phyloP scores from a whole-genome alignment of 306 rosid species.

The Arachis hypogaea region DNA sequence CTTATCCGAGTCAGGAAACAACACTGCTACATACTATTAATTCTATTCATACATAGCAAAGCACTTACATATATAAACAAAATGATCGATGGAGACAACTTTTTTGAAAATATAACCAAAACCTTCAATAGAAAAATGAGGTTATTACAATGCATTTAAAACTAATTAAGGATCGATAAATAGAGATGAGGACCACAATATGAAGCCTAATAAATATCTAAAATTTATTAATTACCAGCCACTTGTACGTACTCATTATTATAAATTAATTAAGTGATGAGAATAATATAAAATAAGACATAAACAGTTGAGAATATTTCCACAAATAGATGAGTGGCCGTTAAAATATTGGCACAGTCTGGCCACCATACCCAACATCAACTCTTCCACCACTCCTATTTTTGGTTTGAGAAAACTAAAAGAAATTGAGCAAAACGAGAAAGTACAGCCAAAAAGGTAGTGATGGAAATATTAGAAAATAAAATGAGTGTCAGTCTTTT shows the following conservation, averaged over 20 bases:
- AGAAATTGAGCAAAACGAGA: background rate
- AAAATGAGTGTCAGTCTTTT: constrained; percentile 3
- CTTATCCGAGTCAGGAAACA: background rate
- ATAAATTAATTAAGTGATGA: background rate
- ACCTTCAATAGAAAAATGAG: constrained; percentile 21
- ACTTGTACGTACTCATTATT: background rate
- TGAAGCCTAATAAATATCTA: constrained; percentile 44
- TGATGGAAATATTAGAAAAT: background rate
- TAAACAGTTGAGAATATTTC: constrained; percentile 21
- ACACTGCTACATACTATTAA: background rate
- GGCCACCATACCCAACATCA: constrained; percentile 34
- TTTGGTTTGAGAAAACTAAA: background rate
- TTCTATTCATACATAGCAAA: constrained; percentile 11
- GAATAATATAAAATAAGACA: constrained; percentile 22
- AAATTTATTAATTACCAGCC: constrained; percentile 8
- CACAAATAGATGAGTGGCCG: constrained; percentile 30
- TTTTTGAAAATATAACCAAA: constrained; percentile 26
- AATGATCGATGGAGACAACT: constrained; percentile 2
- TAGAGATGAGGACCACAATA: too few species aligned
- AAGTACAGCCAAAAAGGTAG: background rate
- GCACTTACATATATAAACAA: background rate
- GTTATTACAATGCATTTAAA: background rate
- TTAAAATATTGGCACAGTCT: constrained; percentile 31
- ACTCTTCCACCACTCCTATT: constrained; percentile 23
- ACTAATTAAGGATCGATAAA: too few species aligned